phyloP scores from a whole-genome alignment of 2,329 filamentous ascomycete species.

The Sclerotinia glacialis region DNA sequence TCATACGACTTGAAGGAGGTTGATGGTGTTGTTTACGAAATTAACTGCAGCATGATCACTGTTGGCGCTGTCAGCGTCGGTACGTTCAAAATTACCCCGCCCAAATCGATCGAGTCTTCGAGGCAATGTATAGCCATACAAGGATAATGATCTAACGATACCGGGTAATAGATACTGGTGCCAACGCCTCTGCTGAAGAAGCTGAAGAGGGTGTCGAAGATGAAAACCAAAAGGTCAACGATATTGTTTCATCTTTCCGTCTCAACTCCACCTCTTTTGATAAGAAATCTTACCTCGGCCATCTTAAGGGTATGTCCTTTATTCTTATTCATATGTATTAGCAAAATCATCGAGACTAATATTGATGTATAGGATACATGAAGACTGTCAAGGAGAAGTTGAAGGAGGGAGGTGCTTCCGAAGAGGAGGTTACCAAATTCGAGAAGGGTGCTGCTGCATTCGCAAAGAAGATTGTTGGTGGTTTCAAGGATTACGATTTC shows the following conservation, averaged over 20 bases:
- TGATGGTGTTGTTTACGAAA: constrained; percentile 81
- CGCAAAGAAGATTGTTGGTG: constrained; percentile 75
- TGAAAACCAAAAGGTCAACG: constrained; percentile 71
- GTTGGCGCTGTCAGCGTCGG: constrained; percentile 71
- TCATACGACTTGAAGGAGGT: constrained; percentile 81
- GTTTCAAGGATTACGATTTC: constrained; percentile 97
- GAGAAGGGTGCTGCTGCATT: constrained; percentile 70
- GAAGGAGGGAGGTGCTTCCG: constrained; percentile 58
- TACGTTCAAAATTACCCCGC: constrained; percentile 41
- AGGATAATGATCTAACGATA: not conserved
- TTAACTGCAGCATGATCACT: constrained; percentile 86
- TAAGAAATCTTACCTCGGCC: constrained; percentile 80
- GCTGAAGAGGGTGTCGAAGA: constrained; percentile 71
- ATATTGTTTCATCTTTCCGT: constrained; percentile 91
- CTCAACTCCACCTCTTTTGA: constrained; percentile 74
- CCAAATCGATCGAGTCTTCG: constrained; percentile 6
- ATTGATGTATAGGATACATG: constrained; percentile 69
- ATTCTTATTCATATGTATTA: not conserved
- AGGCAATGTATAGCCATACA: not conserved
- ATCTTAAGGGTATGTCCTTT: constrained; percentile 73
- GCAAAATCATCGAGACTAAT: constrained; percentile 3
- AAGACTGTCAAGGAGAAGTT: constrained; percentile 77
- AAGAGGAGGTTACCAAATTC: constrained; percentile 71
- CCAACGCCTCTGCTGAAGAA: constrained; percentile 94
- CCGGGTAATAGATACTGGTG: constrained; percentile 67